Base-by-base conservation (phyloP, 164 flowering plant genomes). In the Berberis vulgaris region DNA sequence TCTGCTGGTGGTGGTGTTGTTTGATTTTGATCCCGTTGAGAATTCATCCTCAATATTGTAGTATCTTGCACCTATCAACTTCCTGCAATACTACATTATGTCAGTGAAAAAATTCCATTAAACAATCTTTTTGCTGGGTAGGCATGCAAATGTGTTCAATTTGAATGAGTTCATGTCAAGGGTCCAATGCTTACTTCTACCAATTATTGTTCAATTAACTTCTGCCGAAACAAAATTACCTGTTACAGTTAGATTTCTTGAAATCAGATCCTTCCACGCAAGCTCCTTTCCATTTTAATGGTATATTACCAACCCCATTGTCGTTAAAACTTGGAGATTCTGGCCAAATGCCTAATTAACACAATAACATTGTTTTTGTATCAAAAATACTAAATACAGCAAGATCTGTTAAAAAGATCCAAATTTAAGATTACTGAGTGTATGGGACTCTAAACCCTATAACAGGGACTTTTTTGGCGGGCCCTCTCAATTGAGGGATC, bases 11-110 rank as follows among this genome's bases (percentile, higher is more conserved):
- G 42, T 55, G 67, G 64, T 69, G 0, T 13, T 49, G 47, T 4
- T 63, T 0, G 73, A 54, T 40, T 57, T 63, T 2, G 62, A 39
- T 49, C 5, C 47, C 26, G 11, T 8, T 38, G 64, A 44, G 45
- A 6, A 7, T 11, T 55, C 71, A 1, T 59, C 71, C 8, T 26
- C 63, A 43, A 49, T 55, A 53, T 44, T 67, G 74, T 86, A 88
- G 77, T 81, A 80, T 74, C 96, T 79, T 57, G 91, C 92, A n/a
- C 96, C 96, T 43, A 88, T 84, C 66, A 88, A 59, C 67, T 88
- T 88, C 78, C 91, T 86, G 62, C 60, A 63, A 49, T 46, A 6
- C 4, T 38, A 40, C 45, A 42, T 7, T 11, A 26, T 26, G 26
- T 26, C 26, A 26, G 26, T 26, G 26, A 26, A 26, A 26, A 26